These are phyloP conservation scores for Penicillium sp. DNA, from an alignment of 2,329 filamentous ascomycete genomes.

Conservation along the genomic window DNA sequence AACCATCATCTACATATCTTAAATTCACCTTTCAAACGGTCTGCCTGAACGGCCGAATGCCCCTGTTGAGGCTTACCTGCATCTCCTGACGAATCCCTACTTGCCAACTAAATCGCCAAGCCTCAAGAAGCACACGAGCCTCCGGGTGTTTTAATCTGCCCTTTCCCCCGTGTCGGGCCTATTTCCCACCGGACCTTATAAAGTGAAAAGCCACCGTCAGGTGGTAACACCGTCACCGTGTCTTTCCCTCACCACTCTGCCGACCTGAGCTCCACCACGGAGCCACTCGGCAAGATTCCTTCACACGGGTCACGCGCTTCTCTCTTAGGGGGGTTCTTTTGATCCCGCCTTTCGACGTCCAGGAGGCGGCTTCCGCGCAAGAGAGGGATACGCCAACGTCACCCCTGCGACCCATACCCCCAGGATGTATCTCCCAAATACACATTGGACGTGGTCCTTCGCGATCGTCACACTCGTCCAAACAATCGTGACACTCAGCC, in stretches of 20 bases:
- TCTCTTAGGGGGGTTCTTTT: conserved; percentile 58
- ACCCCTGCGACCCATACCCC: conserved; percentile 32
- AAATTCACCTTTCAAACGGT: neutral
- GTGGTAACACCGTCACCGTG: conserved; percentile 37
- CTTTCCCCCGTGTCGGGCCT: conserved; percentile 1
- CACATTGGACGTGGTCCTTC: conserved; percentile 86
- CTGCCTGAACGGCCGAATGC: neutral
- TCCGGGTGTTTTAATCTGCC: neutral
- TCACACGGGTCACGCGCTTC: conserved; percentile 57
- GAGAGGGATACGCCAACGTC: conserved; percentile 49
- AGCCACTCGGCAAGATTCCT: conserved; percentile 53
- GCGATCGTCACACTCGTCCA: conserved; percentile 71
- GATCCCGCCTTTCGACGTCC: conserved; percentile 50
- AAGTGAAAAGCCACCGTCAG: conserved; percentile 25
- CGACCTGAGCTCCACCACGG: conserved; percentile 39
- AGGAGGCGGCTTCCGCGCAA: conserved; percentile 51
- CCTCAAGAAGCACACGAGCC: conserved; percentile 1
- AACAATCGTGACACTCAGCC: conserved; percentile 73
- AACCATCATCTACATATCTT: neutral
- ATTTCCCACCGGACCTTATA: conserved; percentile 9
- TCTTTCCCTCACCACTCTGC: conserved; percentile 27
- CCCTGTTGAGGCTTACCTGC: neutral
- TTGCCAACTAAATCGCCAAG: conserved; percentile 5
- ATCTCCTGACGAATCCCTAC: conserved; percentile 1
- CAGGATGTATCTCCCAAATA: conserved; percentile 74